Percentiles rank a stretch among this genome's conserved stretches.
Conservation (phyloP, 805 yeast genomes). For the Priceomyces haplophilus region DNA sequence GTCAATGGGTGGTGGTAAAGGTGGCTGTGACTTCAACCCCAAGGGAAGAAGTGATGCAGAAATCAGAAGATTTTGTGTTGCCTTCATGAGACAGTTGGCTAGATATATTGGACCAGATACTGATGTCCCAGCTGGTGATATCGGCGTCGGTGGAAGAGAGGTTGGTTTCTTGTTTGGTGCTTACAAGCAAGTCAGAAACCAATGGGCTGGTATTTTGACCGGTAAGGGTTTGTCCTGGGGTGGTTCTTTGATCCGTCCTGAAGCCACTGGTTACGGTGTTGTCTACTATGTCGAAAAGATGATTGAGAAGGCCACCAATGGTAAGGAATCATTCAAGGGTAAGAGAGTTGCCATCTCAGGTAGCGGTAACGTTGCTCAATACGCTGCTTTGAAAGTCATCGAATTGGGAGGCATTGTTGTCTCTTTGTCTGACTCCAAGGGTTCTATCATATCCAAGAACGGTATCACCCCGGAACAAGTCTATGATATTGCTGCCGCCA, state of each 20-base stretch:
- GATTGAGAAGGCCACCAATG: constrained; percentile 89
- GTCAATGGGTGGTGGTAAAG: constrained; percentile 99
- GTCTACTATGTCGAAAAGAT: constrained; percentile 96
- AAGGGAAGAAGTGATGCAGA: constrained; percentile 90
- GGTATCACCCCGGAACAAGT: constrained; percentile 88
- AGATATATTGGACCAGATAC: constrained; percentile 96
- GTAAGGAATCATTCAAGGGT: constrained; percentile 86
- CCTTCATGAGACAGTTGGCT: constrained; percentile 93
- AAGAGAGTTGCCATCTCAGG: constrained; percentile 97
- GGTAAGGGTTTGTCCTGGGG: constrained; percentile 99
- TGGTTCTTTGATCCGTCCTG: constrained; percentile 98
- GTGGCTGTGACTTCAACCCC: constrained; percentile 98
- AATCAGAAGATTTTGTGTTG: constrained; percentile 93
- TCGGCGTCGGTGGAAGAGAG: constrained; percentile 97
- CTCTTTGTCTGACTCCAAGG: constrained; percentile 93
- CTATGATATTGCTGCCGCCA: constrained; percentile 70
- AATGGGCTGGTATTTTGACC: constrained; percentile 95
- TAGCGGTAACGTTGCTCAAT: constrained; percentile 98
- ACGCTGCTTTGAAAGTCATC: constrained; percentile 94
- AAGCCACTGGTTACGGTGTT: constrained; percentile 98
- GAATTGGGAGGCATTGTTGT: constrained; percentile 96
- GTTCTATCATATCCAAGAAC: constrained; percentile 70
- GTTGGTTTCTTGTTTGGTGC: constrained; percentile 96
- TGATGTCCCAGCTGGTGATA: constrained; percentile 99
- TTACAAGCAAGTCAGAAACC: constrained; percentile 85